Evolutionary conservation across 768 basidiomycete genomes (phyloP), one percentile per base, ranked within the genome.

Genomic region (Leucocoprinus birnbaumii): DNA sequence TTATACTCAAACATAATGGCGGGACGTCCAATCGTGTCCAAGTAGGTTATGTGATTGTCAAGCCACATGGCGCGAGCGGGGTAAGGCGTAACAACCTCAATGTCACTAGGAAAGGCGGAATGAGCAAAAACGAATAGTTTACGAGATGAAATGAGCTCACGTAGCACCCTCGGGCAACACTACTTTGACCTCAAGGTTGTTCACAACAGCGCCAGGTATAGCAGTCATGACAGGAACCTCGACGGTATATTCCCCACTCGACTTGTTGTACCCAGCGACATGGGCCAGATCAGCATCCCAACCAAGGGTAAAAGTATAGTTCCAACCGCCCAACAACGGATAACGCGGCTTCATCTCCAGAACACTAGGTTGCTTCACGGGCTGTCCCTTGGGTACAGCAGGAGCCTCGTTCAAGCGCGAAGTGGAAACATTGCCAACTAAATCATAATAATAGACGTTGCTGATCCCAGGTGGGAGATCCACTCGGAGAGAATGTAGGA

Each of bases 321-420:
- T 98, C 97, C 97, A 99, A 41, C 96, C 94, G 26, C 97, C 97
- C 62, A 98, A 68, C 43, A 99, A 64, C 27, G 97, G 97, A 69
- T 94, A 99, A 43, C 97, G 82, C 0, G 97, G 96, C 38, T 78
- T 79, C 47, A 98, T 67, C 63, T 98, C 94, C 22, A 99, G 76
- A 21, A 87, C 59, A 51, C 90, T 90, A 63, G 78, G 76, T 42
- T 81, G 77, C 53, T 74, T 77, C 13, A 72, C 70, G 54, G 75
- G 76, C 56, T 71, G 70, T n/a, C 77, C 77, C 62, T 84, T 84
- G 3, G 86, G 75, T 5, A 79, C 73, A 5, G 88, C 83, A 40
- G 87, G 86, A 1, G 83, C 78, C 38, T 74, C 73, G 16, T 93
- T 86, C 62, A 98, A 81, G 57, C 78, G 83, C 1, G 96, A 97